Evolutionary conservation across 2,329 filamentous ascomycete genomes (phyloP), one percentile per base, ranked within the genome.

Genomic region (Aspergillus cejpii): DNA sequence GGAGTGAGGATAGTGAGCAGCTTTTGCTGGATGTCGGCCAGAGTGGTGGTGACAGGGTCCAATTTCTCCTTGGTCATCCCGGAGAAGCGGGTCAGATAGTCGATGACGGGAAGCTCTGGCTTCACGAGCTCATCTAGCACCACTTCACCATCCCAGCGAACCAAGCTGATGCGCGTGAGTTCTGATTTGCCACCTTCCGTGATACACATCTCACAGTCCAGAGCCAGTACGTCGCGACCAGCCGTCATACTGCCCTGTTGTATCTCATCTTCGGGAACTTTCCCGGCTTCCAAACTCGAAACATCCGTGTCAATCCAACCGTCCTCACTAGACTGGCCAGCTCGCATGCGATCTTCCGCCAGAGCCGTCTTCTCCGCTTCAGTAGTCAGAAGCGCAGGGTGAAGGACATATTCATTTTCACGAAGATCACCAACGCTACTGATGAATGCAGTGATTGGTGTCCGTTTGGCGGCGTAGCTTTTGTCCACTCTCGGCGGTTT

Each of bases 191-290:
- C 81, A 49, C 84, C 81, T 48, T 83, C 85, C 2, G 89, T 94
- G 69, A 88, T 83, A 64, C 90, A 95, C 92, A 98, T 98, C 68
- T 98, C 92, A 68, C 92, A 98, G 64, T 98, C 92, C 43, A 98
- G 74, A 1, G 88, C 84, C 39, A 94, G 72, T 8, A 96, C 72
- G 28, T 84, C 78, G 50, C 88, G 80, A 27, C 90, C 92, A 23
- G 81, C 87, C 0, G 88, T 94, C 46, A 95, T 72, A 64, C 88
- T 91, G 44, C 89, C 91, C 55, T 83, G 72, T 65, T 94, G 76
- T 47, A 94, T 81, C 43, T 89, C 79, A 4, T 68, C 65, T 40
- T 89, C 84, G 2, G 84, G 80, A 5, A 84, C 76, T 39, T 78
- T 67, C 2, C 82, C 87, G 24, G 87, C 84, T 37, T 82, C 78